Evolutionary conservation across 2,329 filamentous ascomycete species (phyloP).

Genomic region (Monosporascus sp.): DNA sequence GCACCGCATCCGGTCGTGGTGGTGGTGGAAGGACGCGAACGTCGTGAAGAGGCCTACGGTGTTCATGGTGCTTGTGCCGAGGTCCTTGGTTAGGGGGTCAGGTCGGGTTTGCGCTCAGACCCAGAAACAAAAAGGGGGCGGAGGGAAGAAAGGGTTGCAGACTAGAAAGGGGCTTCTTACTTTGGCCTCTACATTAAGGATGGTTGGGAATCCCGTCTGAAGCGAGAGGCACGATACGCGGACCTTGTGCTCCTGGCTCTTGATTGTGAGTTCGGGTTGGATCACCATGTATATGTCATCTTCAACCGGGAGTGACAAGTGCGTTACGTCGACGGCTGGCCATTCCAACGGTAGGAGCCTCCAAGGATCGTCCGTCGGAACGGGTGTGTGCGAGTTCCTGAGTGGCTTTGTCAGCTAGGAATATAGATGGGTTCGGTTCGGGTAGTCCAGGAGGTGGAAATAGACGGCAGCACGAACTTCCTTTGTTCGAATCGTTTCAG

Average conservation of each 20-base stretch:
- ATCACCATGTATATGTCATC: constrained; percentile 16
- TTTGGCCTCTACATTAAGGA: constrained; percentile 12
- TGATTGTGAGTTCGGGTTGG: constrained; percentile 12
- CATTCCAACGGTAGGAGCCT: constrained; percentile 8
- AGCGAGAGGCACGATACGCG: constrained; percentile 16
- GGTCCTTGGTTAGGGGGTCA: constrained; percentile 4
- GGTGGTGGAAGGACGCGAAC: constrained; percentile 18
- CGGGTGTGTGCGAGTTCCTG: background rate
- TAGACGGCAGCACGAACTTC: background rate
- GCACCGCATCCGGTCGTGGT: constrained; percentile 11
- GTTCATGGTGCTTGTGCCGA: constrained; percentile 14
- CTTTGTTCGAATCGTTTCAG: constrained; percentile 2
- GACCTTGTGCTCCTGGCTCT: constrained; percentile 16
- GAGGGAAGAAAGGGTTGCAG: background rate
- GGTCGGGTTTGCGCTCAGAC: background rate
- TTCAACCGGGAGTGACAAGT: constrained; percentile 10
- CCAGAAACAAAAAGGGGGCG: background rate
- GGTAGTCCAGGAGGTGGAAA: background rate
- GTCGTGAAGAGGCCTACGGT: constrained; percentile 24
- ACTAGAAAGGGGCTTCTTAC: constrained; percentile 4
- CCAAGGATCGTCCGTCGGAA: background rate
- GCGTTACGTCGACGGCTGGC: constrained; percentile 16
- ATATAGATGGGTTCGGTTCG: background rate
- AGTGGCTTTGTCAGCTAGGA: background rate
- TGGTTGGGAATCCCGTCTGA: constrained; percentile 5